Base-by-base conservation (phyloP, 2,329 filamentous ascomycete species). In the Fonsecaea nubica region DNA sequence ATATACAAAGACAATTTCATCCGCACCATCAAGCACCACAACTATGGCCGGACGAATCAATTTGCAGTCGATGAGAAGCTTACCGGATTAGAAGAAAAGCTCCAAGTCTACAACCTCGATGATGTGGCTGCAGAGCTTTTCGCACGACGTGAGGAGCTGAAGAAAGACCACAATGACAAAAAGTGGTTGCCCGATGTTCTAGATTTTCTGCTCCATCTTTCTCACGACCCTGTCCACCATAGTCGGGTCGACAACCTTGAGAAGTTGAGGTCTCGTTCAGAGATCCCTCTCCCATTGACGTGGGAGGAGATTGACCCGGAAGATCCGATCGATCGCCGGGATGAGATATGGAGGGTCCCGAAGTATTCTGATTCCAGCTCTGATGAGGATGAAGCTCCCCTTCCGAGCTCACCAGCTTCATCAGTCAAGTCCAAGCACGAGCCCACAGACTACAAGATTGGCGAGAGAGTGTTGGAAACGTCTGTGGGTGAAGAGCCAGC, bases 241-340 rank as follows among this genome's bases (percentile, higher is more conserved):
- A 87, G 91, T 0, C 85, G 82, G 3, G 78, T 94, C 0, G 82
- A 85, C 48, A 85, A 88, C 68, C 79, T 95, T n/a, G 83, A 88
- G 18, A 76, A 80, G 1, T 77, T 90, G 2, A 82, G 81, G 42
- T 79, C 83, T 0, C 77, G 80, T 7, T 77, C 81, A 3, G 80
- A 82, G 15, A 75, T 79, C 1, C 80, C 79, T 3, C 81, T 82
- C 2, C 76, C 80, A 13, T 77, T 96, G 62, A 90, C 85, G 25
- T 97, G 93, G 93, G 85, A 89, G 62, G 90, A 96, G 40, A 89
- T 97, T 60, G 84, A 92, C 56, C 85, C 82, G 8, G 89, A 94
- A 58, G 92, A 95, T 70, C 88, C 90, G 1, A 89, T 92, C 77
- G 86, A 87, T 25, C 81, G 84, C 10, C 85, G 92, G 33, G 84